Base-by-base conservation (phyloP, 495 filamentous ascomycete genomes). In the Melanomma pulvis-pyrius region DNA sequence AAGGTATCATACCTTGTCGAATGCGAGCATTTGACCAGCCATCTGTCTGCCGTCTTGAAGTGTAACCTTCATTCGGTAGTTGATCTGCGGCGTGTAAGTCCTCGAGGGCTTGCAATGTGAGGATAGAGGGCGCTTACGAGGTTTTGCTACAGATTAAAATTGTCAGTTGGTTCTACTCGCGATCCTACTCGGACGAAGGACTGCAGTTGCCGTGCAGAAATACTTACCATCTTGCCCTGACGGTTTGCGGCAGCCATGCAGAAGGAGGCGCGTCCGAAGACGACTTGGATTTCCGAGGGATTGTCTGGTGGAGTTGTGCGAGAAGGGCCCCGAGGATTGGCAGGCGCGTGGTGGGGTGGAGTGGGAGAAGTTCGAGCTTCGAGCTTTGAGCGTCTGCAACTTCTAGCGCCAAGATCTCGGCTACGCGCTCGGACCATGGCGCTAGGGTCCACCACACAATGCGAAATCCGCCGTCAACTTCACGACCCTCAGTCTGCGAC, bases 151-250 rank as follows among this genome's bases (percentile, higher is more conserved):
- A 74, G 58, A 56, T 75, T 63, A 72, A 74, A 74, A 72, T 75
- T 17, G 88, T 96, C 83, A 96, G 91, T 87, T 81, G 81, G 79
- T 73, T 74, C 78, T 81, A 86, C 90, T 82, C 89, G 87, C 83
- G 78, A 75, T n/a, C 39, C 51, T 49, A 61, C 67, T 69, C 49
- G 58, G 56, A 34, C 48, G 61, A 78, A 68, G 73, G 74, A 61
- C 67, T 68, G 21, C 46, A 63, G 73, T 59, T 61, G 71, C 68
- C 67, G 50, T 67, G 52, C 63, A 47, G 51, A 32, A 53, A 53
- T 44, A 86, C 92, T 88, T 82, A 98, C 94, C 94, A 98, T 98
- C 84, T 97, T 97, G 78, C 94, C 94, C 76, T 96, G 91, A 77
- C 96, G 96, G 84, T 97, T 97, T 58, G 84, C 73, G 70, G 88